Conservation (phyloP, 106 monocot species). For the Alisma plantagoaquatica region DNA sequence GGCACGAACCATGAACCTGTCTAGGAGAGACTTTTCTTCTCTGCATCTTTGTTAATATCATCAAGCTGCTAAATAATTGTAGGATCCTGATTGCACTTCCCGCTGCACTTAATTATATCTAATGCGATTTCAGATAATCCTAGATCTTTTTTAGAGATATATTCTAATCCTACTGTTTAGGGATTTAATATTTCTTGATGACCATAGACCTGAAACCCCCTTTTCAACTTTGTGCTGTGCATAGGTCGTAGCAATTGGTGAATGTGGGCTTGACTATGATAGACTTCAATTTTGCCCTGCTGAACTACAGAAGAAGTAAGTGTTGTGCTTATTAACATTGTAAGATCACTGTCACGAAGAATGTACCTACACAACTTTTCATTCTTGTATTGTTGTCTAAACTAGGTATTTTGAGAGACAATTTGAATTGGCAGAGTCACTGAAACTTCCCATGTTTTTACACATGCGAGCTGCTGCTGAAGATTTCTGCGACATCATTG, state of each 20-base stretch:
- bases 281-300: conserved; percentile 92
- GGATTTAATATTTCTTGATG: too few species aligned
- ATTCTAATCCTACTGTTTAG: too few species aligned
- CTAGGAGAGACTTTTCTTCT: too few species aligned
- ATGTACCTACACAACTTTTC: neutral
- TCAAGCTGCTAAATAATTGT: too few species aligned
- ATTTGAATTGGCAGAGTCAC: conserved; percentile 80
- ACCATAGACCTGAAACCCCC: too few species aligned
- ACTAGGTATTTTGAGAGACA: conserved; percentile 90
- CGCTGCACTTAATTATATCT: too few species aligned
- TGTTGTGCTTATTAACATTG: neutral
- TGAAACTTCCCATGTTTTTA: conserved; percentile 96
- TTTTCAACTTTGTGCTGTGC: too few species aligned
- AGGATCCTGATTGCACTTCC: too few species aligned
- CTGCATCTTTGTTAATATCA: too few species aligned
- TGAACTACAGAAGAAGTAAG: conserved; percentile 84
- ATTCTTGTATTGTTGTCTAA: neutral
- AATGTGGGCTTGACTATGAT: conserved; percentile 99
- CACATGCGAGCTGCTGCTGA: conserved; percentile 97
- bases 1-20: too few species aligned
- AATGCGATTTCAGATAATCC: too few species aligned
- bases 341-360: neutral
- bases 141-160: too few species aligned
- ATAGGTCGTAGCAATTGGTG: conserved; percentile 98
- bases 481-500: conserved; percentile 84